Conservation (phyloP, 2,329 filamentous ascomycete genomes). For the Pseudogymnoascus sp. region DNA sequence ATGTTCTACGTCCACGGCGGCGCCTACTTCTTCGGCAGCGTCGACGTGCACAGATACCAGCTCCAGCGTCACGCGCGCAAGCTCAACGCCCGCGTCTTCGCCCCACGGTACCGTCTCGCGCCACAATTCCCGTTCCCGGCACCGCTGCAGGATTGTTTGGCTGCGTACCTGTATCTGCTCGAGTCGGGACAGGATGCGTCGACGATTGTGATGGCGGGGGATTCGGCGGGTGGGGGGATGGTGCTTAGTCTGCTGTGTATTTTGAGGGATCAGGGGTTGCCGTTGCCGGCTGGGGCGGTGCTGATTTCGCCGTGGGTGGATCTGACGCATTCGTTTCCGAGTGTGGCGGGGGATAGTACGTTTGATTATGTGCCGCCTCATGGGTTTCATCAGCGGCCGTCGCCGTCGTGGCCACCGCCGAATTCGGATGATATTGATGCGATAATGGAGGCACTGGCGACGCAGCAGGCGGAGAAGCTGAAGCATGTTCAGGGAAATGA, state of each 20-base stretch:
- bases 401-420: constrained; percentile 84
- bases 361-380: constrained; percentile 82
- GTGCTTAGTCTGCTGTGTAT: constrained; percentile 71
- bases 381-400: constrained; percentile 88
- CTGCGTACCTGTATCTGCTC: constrained; percentile 78
- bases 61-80: constrained; percentile 94
- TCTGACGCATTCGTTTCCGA: constrained; percentile 90
- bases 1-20: constrained; percentile 95
- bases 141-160: constrained; percentile 80
- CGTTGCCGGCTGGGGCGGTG: constrained; percentile 81
- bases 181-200: constrained; percentile 61
- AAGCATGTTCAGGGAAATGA: constrained; percentile 25
- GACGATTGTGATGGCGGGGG: constrained; percentile 81
- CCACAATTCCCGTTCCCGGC: constrained; percentile 96
- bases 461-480: constrained; percentile 41
- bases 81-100: constrained; percentile 81
- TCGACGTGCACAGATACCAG: constrained; percentile 97
- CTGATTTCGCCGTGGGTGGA: constrained; percentile 95
- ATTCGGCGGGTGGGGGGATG: constrained; percentile 92
- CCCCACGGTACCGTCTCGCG: constrained; percentile 77
- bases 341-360: constrained; percentile 63
- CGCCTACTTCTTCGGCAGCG: constrained; percentile 90
- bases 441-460: constrained; percentile 41
- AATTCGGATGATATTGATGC: constrained; percentile 63
- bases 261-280: constrained; percentile 73